Evolutionary conservation across 1,139 yeast genomes (phyloP).

Genomic region (Blastobotrys elegans): DNA sequence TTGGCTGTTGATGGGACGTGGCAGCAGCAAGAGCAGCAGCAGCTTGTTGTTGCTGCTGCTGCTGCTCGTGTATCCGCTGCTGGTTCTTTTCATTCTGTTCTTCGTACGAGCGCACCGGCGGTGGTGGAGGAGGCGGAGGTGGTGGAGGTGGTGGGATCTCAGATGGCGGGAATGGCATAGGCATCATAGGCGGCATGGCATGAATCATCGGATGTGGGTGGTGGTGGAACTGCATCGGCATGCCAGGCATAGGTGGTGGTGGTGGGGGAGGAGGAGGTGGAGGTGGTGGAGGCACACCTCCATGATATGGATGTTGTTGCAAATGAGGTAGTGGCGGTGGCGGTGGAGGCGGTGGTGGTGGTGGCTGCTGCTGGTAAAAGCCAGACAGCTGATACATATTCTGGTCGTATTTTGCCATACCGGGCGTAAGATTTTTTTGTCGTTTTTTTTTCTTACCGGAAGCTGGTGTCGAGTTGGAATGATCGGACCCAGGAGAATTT

Average conservation of each 20-base stretch:
- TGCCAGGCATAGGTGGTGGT: constrained; percentile 3
- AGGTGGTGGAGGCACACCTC: constrained; percentile 1
- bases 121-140: constrained; percentile 10
- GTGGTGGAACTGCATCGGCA: constrained; percentile 5
- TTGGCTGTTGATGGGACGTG: not conserved
- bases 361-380: not conserved
- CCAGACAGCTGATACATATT: constrained; percentile 5
- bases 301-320: too few relatives aligned
- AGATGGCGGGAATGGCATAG: not conserved
- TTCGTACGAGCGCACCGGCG: constrained; percentile 1
- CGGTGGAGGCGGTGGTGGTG: constrained; percentile 8
- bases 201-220: not conserved
- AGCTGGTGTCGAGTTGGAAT: not conserved
- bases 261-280: constrained; percentile 10
- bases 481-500: constrained; percentile 2
- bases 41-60: too few relatives aligned
- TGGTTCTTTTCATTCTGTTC: constrained; percentile 1
- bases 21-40: too few relatives aligned
- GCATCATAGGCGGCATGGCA: not conserved
- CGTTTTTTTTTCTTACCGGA: constrained; percentile 2
- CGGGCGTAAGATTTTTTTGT: constrained; percentile 6
- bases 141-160: constrained; percentile 8
- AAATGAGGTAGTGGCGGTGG: constrained; percentile 3
- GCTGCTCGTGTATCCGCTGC: not conserved
- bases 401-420: constrained; percentile 1